Evolutionary conservation across 768 basidiomycete genomes (phyloP).

Genomic region (Collybia mongolica): DNA sequence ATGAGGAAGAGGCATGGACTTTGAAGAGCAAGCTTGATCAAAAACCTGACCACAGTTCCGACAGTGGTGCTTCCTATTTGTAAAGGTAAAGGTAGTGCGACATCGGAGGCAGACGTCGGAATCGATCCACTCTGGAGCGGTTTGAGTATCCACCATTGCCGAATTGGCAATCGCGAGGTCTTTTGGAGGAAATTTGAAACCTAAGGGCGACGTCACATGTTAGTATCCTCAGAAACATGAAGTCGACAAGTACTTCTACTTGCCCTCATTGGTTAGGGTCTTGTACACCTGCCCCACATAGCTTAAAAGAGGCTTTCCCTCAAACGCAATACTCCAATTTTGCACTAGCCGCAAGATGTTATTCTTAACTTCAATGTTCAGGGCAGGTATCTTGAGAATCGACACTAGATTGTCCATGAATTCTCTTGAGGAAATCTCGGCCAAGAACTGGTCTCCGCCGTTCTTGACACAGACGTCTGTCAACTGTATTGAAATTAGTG

Average conservation of each 20-base stretch:
- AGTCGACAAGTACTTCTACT: constrained; percentile 19
- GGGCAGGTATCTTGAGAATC: constrained; percentile 72
- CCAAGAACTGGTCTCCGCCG: constrained; percentile 88
- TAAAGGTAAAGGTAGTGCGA: constrained; percentile 87
- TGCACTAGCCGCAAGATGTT: constrained; percentile 80
- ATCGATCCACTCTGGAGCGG: constrained; percentile 96
- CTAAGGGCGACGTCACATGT: constrained; percentile 30
- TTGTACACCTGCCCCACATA: constrained; percentile 85
- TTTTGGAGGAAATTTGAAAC: constrained; percentile 83
- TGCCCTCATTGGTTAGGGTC: constrained; percentile 73
- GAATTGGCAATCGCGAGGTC: constrained; percentile 68
- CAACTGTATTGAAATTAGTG: constrained; percentile 44
- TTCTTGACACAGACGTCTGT: constrained; percentile 96
- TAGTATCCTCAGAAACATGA: neutral
- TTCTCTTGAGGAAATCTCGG: constrained; percentile 82
- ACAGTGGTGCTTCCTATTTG: constrained; percentile 98
- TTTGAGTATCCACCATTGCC: constrained; percentile 88
- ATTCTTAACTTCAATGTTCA: constrained; percentile 83
- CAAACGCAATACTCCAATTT: constrained; percentile 91
- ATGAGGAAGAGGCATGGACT: constrained; percentile 81
- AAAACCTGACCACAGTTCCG: constrained; percentile 97
- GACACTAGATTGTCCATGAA: constrained; percentile 94
- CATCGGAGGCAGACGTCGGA: constrained; percentile 94
- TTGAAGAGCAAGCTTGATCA: constrained; percentile 90
- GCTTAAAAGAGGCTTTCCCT: constrained; percentile 68